Conservation (phyloP, 805 yeast genomes). For the Zygosaccharomyces lentus region DNA sequence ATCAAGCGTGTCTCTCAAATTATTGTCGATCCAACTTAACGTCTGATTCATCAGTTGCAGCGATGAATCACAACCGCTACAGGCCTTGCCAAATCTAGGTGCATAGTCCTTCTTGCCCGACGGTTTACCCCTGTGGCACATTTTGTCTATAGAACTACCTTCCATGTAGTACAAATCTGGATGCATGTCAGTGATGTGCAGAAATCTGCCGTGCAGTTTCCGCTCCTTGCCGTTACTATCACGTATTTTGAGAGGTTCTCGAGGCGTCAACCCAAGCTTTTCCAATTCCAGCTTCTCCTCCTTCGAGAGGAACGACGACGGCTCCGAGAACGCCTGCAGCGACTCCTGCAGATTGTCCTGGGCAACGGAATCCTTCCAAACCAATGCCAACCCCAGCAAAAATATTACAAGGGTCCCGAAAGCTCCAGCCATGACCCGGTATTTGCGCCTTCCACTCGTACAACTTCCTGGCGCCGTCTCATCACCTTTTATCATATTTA, state of each 20-base stretch:
- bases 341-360: not conserved
- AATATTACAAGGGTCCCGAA: not conserved
- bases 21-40: slow-evolving; percentile 58
- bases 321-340: not conserved
- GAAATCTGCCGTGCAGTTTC: slow-evolving; percentile 63
- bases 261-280: slow-evolving; percentile 40
- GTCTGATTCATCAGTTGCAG: slow-evolving; percentile 56
- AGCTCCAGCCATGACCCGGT: not conserved
- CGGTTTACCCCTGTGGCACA: slow-evolving; percentile 50
- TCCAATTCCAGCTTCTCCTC: slow-evolving; percentile 24
- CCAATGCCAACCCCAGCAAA: not conserved
- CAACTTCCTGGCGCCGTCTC: not conserved
- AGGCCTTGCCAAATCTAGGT: slow-evolving; percentile 69
- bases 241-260: slow-evolving; percentile 34
- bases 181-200: slow-evolving; percentile 84
- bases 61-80: slow-evolving; percentile 76
- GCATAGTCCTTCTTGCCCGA: slow-evolving; percentile 42
- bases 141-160: slow-evolving; percentile 45
- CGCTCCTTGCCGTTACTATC: slow-evolving; percentile 17
- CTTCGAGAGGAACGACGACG: slow-evolving; percentile 16
- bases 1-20: slow-evolving; percentile 71
- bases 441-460: not conserved
- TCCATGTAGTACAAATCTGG: slow-evolving; percentile 66
- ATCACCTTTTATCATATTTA: slow-evolving; percentile 1
- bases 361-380: not conserved